Conservation (phyloP, 2,329 filamentous ascomycete species). For the Xylaria sp. region DNA sequence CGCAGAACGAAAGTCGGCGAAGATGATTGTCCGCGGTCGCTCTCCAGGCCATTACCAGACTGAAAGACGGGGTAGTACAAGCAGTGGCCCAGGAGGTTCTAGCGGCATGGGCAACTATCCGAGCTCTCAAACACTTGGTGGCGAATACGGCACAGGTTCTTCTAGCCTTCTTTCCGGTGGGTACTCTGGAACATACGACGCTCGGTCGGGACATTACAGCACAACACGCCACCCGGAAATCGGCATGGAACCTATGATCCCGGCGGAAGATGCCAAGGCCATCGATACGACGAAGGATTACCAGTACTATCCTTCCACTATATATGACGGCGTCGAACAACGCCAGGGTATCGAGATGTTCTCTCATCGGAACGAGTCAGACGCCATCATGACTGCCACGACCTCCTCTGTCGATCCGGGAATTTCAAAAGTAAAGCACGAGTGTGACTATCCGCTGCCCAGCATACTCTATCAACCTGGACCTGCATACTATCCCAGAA, state of each 20-base stretch:
- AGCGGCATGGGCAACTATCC: constrained; percentile 52
- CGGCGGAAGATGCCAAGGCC: constrained; percentile 47
- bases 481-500: constrained; percentile 36
- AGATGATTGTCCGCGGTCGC: constrained; percentile 81
- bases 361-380: constrained; percentile 34
- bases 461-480: constrained; percentile 46
- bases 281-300: constrained; percentile 48
- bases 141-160: constrained; percentile 35
- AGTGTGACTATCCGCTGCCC: constrained; percentile 44
- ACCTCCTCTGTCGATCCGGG: constrained; percentile 31
- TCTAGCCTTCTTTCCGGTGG: constrained; percentile 37
- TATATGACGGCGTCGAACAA: constrained; percentile 46
- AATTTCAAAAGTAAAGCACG: constrained; percentile 44
- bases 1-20: constrained; percentile 66
- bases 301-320: constrained; percentile 48
- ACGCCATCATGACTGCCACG: constrained; percentile 27
- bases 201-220: constrained; percentile 39
- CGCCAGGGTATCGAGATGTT: constrained; percentile 47
- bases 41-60: constrained; percentile 77
- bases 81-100: constrained; percentile 62
- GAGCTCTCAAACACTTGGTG: constrained; percentile 37
- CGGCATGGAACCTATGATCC: constrained; percentile 46
- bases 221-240: constrained; percentile 44
- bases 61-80: constrained; percentile 61
- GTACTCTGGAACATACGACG: constrained; percentile 38